A percentile compares a stretch with the other conserved stretches of the same genome.
Conservation (phyloP, 2,329 filamentous ascomycete genomes). For the Diaporthe sp. region DNA sequence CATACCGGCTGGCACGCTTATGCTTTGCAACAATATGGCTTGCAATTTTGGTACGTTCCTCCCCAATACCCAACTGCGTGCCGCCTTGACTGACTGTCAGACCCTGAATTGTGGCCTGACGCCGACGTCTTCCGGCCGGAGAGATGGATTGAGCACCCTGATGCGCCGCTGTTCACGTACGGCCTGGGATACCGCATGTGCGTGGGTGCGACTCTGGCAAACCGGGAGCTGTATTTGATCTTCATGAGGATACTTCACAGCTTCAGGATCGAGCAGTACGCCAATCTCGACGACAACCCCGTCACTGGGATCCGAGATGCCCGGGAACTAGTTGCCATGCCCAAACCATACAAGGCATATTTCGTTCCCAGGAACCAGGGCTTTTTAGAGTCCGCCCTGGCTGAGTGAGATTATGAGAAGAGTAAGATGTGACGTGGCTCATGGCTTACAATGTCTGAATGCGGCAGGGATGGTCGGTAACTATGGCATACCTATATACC, state of each 20-base stretch:
- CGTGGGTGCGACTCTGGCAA: neutral
- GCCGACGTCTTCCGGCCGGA: neutral
- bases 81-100: neutral
- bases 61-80: too few relatives aligned
- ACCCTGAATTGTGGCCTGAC: neutral
- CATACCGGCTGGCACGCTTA: slow-evolving; percentile 70
- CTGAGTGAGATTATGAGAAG: neutral
- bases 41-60: slow-evolving; percentile 6
- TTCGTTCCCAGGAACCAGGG: neutral
- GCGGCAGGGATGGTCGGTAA: neutral
- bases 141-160: slow-evolving; percentile 16
- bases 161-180: neutral
- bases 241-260: slow-evolving; percentile 17
- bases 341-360: slow-evolving; percentile 5
- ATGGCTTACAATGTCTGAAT: too few relatives aligned
- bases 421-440: neutral
- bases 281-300: neutral
- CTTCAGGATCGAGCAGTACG: neutral
- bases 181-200: slow-evolving; percentile 1
- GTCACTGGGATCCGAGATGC: neutral
- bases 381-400: neutral
- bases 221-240: neutral
- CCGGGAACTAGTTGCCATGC: slow-evolving; percentile 7
- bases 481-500: too few relatives aligned
- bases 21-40: slow-evolving; percentile 16